Base-by-base conservation (phyloP, 1,284 basidiomycete species). In the Neolentinus lepideus region DNA sequence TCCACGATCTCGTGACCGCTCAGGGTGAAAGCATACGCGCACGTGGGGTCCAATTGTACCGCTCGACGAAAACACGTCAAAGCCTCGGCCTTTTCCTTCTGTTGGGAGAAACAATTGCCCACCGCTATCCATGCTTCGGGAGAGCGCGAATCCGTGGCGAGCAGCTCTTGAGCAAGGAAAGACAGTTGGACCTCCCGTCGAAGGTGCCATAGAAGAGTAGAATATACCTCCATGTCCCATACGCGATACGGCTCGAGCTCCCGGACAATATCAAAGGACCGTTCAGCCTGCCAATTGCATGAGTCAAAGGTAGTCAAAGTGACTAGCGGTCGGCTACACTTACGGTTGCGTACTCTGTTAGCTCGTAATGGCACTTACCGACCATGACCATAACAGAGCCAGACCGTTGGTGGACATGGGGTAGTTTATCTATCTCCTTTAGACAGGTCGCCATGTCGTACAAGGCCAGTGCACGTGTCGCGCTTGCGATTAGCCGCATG, bases 1-100 rank as follows among this genome's bases (percentile, higher is more conserved):
- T 96, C 90, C 62, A 95, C 84, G 46, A 88, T 90, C 77, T 98
- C 94, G 71, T 97, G 94, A 50, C 95, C 94, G 64, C 91, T 92
- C 59, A 98, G 76, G 22, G 93, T 96, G 75, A 91, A 94, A 57
- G 93, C 92, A 69, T 97, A 96, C 57, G 92, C 90, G 72, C 88
- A 93, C 9, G 79, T 78, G 9, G 90, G 84, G 67, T 93, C 91
- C 65, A 95, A 71, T 69, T 92, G 85, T 21, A 86, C 81, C 47
- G 94, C 94, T 56, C 94, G 84, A 57, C 86, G 80, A 73, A 98
- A 98, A 75, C 93, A 96, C 65, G 90, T 85, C 71, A 96, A 74
- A 11, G 95, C 94, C 64, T 96, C 90, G 52, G 88, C 78, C 63
- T 92, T 88, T 65, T 97, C 93, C 69, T 92, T 92, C 68, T 94